Conservation (phyloP, 2,329 filamentous ascomycete genomes). For the Neospermospora avenae region DNA sequence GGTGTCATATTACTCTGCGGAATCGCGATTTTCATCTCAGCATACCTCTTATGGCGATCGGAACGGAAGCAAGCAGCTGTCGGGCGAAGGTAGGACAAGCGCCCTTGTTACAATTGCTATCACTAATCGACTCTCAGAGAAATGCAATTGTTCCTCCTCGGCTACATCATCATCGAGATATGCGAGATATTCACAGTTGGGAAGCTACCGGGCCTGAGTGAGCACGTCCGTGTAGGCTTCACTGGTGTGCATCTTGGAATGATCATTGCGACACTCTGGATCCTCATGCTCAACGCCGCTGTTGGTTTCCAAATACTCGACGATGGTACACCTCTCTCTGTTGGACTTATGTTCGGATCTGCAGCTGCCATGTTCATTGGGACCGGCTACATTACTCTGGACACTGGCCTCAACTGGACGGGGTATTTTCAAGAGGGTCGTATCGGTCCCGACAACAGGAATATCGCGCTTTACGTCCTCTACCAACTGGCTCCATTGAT, state of each 20-base stretch:
- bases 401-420: slow-evolving; percentile 87
- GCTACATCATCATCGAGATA: slow-evolving; percentile 83
- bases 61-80: slow-evolving; percentile 92
- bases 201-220: slow-evolving; percentile 68
- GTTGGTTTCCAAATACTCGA: slow-evolving; percentile 93
- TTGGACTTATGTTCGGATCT: slow-evolving; percentile 72
- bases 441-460: slow-evolving; percentile 57
- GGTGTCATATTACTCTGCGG: slow-evolving; percentile 85
- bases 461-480: slow-evolving; percentile 87
- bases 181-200: slow-evolving; percentile 97
- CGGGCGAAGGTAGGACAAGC: slow-evolving; percentile 67
- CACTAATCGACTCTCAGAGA: slow-evolving; percentile 57
- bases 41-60: slow-evolving; percentile 72
- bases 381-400: slow-evolving; percentile 91
- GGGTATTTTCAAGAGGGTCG: slow-evolving; percentile 65
- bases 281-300: slow-evolving; percentile 84
- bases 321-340: slow-evolving; percentile 82
- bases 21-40: slow-evolving; percentile 67
- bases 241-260: slow-evolving; percentile 86
- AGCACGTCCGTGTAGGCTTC: slow-evolving; percentile 73
- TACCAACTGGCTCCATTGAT: slow-evolving; percentile 88
- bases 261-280: slow-evolving; percentile 85
- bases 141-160: slow-evolving; percentile 89
- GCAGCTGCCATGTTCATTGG: slow-evolving; percentile 75
- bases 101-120: not conserved